Evolutionary conservation across 257 asterid genomes (phyloP).

Genomic region (Verbena officinalis): DNA sequence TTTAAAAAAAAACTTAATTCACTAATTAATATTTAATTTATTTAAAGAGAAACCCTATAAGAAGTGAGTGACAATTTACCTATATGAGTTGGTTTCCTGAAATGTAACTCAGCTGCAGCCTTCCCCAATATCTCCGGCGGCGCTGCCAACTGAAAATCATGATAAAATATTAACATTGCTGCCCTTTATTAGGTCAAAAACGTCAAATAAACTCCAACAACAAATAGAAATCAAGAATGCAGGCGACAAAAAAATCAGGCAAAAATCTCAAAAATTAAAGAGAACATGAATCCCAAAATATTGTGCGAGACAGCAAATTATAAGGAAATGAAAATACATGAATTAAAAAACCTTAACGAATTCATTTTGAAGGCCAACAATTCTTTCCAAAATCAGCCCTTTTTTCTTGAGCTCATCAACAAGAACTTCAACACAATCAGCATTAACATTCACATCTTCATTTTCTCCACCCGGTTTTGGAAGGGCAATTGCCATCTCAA

Average conservation of each 20-base stretch:
- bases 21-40: no score
- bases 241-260: no score
- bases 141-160: conserved; percentile 76
- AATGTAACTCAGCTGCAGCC: conserved; percentile 81
- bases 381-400: conserved; percentile 79
- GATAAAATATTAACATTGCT: background rate
- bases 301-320: background rate
- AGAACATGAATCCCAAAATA: background rate
- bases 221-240: conserved; percentile 17
- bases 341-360: conserved; percentile 64
- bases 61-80: conserved; percentile 44
- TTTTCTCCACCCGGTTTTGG: conserved; percentile 51
- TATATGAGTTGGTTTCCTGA: conserved; percentile 79
- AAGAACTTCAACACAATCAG: conserved; percentile 67
- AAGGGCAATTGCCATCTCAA: conserved; percentile 80
- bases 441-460: conserved; percentile 30
- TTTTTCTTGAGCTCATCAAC: conserved; percentile 55
- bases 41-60: background rate
- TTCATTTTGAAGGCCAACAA: conserved; percentile 79
- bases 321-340: background rate
- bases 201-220: conserved; percentile 18
- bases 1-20: no score
- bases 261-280: conserved; percentile 10
- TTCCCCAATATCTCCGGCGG: conserved; percentile 61
- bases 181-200: no score